Evolutionary conservation across 805 yeast species (phyloP), one percentile per base, ranked within the genome.

Genomic region (Starmerella powellii): DNA sequence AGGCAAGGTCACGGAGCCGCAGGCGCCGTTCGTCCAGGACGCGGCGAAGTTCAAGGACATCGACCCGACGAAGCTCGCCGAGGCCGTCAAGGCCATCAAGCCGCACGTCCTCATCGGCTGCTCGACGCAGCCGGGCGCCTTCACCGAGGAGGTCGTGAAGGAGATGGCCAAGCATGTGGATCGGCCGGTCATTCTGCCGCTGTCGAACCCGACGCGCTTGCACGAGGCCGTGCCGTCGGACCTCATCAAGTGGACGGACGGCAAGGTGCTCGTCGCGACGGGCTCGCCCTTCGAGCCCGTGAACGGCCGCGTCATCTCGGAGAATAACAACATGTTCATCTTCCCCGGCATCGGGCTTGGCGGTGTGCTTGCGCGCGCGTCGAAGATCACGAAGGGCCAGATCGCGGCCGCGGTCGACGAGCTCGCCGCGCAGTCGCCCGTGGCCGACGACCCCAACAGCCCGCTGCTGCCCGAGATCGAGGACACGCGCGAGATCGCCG

Each of bases 261-360:
- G 79, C 62, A 74, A 81, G 56, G 97, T 95, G 2, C 65, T 88
- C 48, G 84, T 87, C 40, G 98, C 97, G 18, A 91, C 97, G 1
- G 97, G 97, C 20, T 88, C 97, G n/a, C 97, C 97, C 31, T 91
- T 91, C 71, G 74, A 73, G 51, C 94, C 95, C n/a, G 96, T 88
- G 34, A 73, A 86, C 52, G 96, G 95, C 16, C 78, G 77, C 62
- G 77, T 71, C 45, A 86, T 88, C 50, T 83, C 95, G 11, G 97
- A 88, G 62, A 88, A 88, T 70, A 88, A 88, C 70, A 88, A 88
- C 70, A 87, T 96, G 67, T 85, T 87, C 66, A 77, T 95, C 0
- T 88, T 88, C 81, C 97, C 98, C 27, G 98, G 97, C 60, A 86
- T 88, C 54, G 98, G 97, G 37, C 69, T 88, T 41, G 97, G 97